Evolutionary conservation across 2,329 filamentous ascomycete species (phyloP), one percentile per base, ranked within the genome.

Genomic region (Calonectria ilicicola): DNA sequence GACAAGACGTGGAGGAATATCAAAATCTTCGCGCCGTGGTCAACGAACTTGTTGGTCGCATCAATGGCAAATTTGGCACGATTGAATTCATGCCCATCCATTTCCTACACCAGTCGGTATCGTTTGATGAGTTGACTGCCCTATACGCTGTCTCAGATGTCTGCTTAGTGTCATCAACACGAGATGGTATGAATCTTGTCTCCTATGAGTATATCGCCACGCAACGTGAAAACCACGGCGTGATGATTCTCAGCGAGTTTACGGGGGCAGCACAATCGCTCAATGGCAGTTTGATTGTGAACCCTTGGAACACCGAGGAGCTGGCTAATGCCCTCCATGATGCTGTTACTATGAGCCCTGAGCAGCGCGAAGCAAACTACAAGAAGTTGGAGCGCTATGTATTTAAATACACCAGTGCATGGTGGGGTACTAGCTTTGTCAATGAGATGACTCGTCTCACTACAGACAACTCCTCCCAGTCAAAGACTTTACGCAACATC

Each of bases 51-150:
- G 96, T 98, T 17, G 97, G 97, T 44, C 92, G 96, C 73, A 98
- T 99, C 86, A 99, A 99, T 82, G 97, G 97, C 81, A 95, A 94
- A 82, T 98, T 98, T 81, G 96, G 96, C 83, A 98, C 96, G 38
- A 93, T 98, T 80, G 96, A 98, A 84, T 98, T 98, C 86, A 98
- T 98, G 93, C 97, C 97, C 1, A 98, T 99, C 79, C 97, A 98
- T 85, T 98, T 98, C 87, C 92, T 98, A 80, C 97, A 98, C 87
- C 97, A 98, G 86, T 98, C 95, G 5, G 95, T 98, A 81, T 92
- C 92, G 62, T 98, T 98, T 79, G 95, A 98, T 78, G 97, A 98
- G 85, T 91, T 99, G 42, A 96, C 97, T 63, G 96, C 96, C 0
- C 90, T 98, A 10, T 98, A 98, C 82, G 94, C 95, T 19, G 93